phyloP scores from a whole-genome alignment of 2,329 filamentous ascomycete species.

The Monilinia fructicola region DNA sequence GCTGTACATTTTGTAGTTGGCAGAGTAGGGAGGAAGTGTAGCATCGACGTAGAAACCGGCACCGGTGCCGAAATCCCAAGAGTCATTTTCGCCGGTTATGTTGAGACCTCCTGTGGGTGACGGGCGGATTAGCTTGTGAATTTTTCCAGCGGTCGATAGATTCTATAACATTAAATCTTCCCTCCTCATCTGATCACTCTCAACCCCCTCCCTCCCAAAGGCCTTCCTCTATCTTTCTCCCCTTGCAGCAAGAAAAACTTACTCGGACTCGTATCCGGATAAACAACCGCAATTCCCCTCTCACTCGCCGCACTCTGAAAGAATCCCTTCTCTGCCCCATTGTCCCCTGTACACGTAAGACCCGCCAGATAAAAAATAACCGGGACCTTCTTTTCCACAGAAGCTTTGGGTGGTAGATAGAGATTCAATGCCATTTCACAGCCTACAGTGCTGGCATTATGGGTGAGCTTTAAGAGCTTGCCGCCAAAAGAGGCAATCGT shows the following conservation, averaged over 20 bases:
- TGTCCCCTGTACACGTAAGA: slow-evolving; percentile 91
- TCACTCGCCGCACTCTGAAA: slow-evolving; percentile 80
- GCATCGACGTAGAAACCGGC: slow-evolving; percentile 96
- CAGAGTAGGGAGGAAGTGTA: slow-evolving; percentile 68
- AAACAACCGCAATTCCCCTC: slow-evolving; percentile 86
- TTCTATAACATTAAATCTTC: neutral
- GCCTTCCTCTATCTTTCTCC: too few relatives aligned
- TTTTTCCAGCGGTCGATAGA: neutral
- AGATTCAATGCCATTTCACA: slow-evolving; percentile 93
- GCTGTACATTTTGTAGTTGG: slow-evolving; percentile 89
- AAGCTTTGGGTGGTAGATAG: slow-evolving; percentile 76
- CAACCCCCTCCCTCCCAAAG: too few relatives aligned
- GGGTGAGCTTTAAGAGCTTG: slow-evolving; percentile 89
- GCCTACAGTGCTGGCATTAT: slow-evolving; percentile 73
- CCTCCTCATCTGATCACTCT: neutral
- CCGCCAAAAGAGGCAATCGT: slow-evolving; percentile 91
- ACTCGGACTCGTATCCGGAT: slow-evolving; percentile 93
- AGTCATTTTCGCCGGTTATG: slow-evolving; percentile 80
- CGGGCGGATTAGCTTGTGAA: neutral
- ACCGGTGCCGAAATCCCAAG: slow-evolving; percentile 87
- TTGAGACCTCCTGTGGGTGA: slow-evolving; percentile 62
- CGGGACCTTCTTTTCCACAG: slow-evolving; percentile 56
- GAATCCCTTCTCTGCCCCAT: slow-evolving; percentile 81
- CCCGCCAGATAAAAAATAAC: slow-evolving; percentile 92
- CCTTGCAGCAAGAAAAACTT: slow-evolving; percentile 37